phyloP scores from a whole-genome alignment of 1,139 yeast species.

The Hemisphaericaspora lyxosophila region DNA sequence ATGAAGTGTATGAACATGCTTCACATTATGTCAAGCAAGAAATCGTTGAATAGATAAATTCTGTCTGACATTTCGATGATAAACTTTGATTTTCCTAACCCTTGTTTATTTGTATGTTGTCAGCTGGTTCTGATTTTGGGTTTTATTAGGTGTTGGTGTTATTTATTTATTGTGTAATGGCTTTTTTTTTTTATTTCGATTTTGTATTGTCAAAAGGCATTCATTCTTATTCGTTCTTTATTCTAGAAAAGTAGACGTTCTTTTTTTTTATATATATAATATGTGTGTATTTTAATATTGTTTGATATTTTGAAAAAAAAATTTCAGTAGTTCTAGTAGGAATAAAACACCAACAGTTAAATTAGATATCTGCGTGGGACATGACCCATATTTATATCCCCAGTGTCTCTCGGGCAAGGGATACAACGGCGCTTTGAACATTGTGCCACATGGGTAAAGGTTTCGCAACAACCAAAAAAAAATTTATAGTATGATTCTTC shows the following conservation, averaged over 20 bases:
- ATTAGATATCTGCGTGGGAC: too few relatives aligned
- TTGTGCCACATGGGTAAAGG: too few relatives aligned
- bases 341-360: too few relatives aligned
- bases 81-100: too few relatives aligned
- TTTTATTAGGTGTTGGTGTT: not conserved
- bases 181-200: not conserved
- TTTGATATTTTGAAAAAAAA: too few relatives aligned
- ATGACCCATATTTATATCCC: too few relatives aligned
- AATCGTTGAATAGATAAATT: slow-evolving; percentile 2
- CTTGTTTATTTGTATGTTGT: too few relatives aligned
- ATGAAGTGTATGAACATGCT: slow-evolving; percentile 1
- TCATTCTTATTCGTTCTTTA: not conserved
- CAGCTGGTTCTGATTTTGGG: not conserved
- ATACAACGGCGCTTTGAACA: too few relatives aligned
- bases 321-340: too few relatives aligned
- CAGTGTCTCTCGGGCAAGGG: too few relatives aligned
- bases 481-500: too few relatives aligned
- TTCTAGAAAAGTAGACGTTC: not conserved
- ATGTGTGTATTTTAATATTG: not conserved
- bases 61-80: not conserved
- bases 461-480: too few relatives aligned
- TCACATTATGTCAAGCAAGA: slow-evolving; percentile 10
- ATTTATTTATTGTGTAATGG: not conserved
- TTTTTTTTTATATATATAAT: not conserved
- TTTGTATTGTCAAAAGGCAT: not conserved